phyloP scores from a whole-genome alignment of 2,329 filamentous ascomycete genomes.

The Ambrosiella beaveri region DNA sequence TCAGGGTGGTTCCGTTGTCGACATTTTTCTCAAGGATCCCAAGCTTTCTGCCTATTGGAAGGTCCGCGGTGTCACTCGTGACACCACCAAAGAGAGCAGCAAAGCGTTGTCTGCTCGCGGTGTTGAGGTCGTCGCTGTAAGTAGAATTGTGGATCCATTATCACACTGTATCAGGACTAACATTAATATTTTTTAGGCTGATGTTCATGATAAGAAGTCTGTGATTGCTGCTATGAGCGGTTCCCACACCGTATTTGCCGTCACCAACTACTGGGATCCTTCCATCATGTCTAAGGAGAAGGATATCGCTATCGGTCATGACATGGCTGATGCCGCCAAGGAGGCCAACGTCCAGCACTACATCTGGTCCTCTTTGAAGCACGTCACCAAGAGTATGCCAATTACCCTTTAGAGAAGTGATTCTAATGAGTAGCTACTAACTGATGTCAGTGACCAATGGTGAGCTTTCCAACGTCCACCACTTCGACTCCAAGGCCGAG shows the following conservation, averaged over 20 bases:
- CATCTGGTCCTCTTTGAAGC: constrained; percentile 29
- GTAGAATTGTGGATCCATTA: background rate
- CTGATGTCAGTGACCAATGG: constrained; percentile 19
- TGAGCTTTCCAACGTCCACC: constrained; percentile 22
- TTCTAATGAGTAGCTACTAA: background rate
- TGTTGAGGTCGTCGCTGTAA: constrained; percentile 26
- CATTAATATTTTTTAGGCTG: background rate
- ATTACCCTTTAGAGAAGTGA: background rate
- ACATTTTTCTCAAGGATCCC: constrained; percentile 28
- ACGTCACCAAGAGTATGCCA: constrained; percentile 20
- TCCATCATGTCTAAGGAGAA: constrained; percentile 21
- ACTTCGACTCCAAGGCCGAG: constrained; percentile 40
- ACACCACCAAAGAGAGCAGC: constrained; percentile 24
- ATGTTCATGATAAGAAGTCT: constrained; percentile 22
- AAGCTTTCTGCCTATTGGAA: constrained; percentile 26
- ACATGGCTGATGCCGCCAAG: constrained; percentile 29
- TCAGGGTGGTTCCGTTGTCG: constrained; percentile 31
- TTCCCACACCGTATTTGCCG: constrained; percentile 27
- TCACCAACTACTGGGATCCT: constrained; percentile 20
- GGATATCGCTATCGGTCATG: constrained; percentile 27
- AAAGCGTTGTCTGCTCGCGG: constrained; percentile 24
- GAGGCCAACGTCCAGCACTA: constrained; percentile 27
- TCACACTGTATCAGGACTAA: background rate
- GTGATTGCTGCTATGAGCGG: constrained; percentile 24
- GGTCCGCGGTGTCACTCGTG: constrained; percentile 31